Percentiles rank a stretch among this genome's conserved stretches.
phyloP scores from a whole-genome alignment of 495 filamentous ascomycete species.

The Penicillium cinerascens region DNA sequence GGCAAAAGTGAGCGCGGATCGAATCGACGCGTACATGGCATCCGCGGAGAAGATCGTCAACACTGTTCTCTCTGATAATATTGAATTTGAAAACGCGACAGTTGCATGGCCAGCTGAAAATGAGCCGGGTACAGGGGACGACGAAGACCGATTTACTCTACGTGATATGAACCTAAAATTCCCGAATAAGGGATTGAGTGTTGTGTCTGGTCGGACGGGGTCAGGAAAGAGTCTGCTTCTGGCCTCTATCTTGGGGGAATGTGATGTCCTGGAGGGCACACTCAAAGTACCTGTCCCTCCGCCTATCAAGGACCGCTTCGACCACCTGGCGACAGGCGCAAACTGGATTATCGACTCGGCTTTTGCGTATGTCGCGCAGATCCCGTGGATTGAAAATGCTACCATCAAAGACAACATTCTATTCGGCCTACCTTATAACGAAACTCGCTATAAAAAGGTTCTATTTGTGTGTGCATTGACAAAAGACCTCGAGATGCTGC shows the following conservation, averaged over 20 bases:
- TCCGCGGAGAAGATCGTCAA: slow-evolving; percentile 62
- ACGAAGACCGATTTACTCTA: slow-evolving; percentile 51
- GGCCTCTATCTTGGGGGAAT: slow-evolving; percentile 59
- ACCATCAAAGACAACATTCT: slow-evolving; percentile 72
- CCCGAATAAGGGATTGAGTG: slow-evolving; percentile 63
- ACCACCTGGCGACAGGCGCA: slow-evolving; percentile 18
- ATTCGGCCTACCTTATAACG: slow-evolving; percentile 65
- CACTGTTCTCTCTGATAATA: slow-evolving; percentile 50
- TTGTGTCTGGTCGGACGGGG: slow-evolving; percentile 56
- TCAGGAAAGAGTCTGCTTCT: slow-evolving; percentile 64
- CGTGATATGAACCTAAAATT: slow-evolving; percentile 61
- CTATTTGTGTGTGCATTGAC: slow-evolving; percentile 65
- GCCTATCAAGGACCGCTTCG: slow-evolving; percentile 23
- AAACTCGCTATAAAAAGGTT: slow-evolving; percentile 60
- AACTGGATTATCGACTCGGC: slow-evolving; percentile 51
- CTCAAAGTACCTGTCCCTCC: slow-evolving; percentile 43
- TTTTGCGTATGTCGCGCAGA: slow-evolving; percentile 77
- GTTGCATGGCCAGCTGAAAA: slow-evolving; percentile 68
- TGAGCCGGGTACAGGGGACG: slow-evolving; percentile 42
- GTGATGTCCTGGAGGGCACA: slow-evolving; percentile 44
- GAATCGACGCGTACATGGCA: slow-evolving; percentile 69
- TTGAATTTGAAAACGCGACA: slow-evolving; percentile 65
- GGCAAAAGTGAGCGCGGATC: slow-evolving; percentile 67
- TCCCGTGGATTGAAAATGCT: slow-evolving; percentile 84
- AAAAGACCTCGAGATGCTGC: slow-evolving; percentile 71